Evolutionary conservation across 2,329 filamentous ascomycete species (phyloP).

Genomic region (Fusarium praegraminearum): DNA sequence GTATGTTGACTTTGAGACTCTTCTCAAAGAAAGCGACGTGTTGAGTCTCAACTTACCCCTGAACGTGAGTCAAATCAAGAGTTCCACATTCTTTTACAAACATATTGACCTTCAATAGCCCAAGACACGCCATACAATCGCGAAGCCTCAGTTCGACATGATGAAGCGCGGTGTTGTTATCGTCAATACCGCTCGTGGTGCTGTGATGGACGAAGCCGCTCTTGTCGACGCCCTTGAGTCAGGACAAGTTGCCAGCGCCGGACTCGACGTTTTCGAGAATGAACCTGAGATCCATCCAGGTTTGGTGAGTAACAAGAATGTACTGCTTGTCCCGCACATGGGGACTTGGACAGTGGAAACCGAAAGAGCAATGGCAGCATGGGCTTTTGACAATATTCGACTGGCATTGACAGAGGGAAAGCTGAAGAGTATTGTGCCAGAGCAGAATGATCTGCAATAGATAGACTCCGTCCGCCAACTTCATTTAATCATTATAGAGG

Average conservation of each 20-base stretch:
- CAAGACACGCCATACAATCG: constrained; percentile 81
- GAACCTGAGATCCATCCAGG: constrained; percentile 82
- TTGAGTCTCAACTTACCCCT: constrained; percentile 84
- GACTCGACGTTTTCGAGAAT: constrained; percentile 85
- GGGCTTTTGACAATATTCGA: constrained; percentile 77
- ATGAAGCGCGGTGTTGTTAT: constrained; percentile 85
- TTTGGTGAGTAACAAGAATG: constrained; percentile 75
- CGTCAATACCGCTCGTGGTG: constrained; percentile 85
- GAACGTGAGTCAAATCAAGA: constrained; percentile 69
- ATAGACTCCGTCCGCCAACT: neutral
- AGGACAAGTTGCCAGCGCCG: constrained; percentile 76
- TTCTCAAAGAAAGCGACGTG: constrained; percentile 78
- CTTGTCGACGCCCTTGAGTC: constrained; percentile 78
- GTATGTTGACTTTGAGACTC: constrained; percentile 79
- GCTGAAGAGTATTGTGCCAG: constrained; percentile 77
- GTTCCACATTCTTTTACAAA: neutral
- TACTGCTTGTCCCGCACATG: constrained; percentile 86
- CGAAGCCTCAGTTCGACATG: constrained; percentile 73
- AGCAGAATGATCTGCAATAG: constrained; percentile 64
- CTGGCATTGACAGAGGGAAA: constrained; percentile 71
- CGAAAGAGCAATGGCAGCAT: constrained; percentile 77
- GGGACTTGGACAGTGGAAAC: constrained; percentile 82
- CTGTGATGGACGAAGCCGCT: constrained; percentile 84
- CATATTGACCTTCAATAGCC: constrained; percentile 50
- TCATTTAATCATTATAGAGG: neutral